Evolutionary conservation across 306 rosid genomes (phyloP).

Genomic region (Spatholobus suberectus): DNA sequence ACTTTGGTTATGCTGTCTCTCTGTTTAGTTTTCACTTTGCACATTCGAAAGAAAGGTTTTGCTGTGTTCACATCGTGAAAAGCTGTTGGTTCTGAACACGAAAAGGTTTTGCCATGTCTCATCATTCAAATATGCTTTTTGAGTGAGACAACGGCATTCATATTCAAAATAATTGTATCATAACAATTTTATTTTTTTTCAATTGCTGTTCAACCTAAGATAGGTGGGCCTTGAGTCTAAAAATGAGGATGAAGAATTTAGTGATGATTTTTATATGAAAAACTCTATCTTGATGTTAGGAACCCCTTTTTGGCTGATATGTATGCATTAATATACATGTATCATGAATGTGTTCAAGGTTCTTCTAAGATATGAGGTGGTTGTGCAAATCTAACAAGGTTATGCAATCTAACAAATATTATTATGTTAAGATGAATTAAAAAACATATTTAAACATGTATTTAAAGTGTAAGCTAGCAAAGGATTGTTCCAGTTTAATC

Average conservation of each 20-base stretch:
- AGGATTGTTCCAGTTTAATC: no score
- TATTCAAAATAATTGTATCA: not conserved
- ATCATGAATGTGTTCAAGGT: not conserved
- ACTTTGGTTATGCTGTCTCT: not conserved
- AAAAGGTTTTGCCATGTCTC: not conserved
- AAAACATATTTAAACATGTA: no score
- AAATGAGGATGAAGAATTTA: not conserved
- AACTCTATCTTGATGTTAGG: not conserved
- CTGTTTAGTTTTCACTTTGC: not conserved
- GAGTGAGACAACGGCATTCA: not conserved
- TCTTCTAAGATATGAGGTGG: not conserved
- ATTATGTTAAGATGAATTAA: no score
- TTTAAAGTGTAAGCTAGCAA: no score
- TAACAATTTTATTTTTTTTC: not conserved
- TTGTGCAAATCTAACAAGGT: not conserved
- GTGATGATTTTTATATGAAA: not conserved
- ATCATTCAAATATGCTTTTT: not conserved
- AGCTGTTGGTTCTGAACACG: not conserved
- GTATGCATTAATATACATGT: not conserved
- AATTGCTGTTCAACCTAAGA: not conserved
- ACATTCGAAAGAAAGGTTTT: not conserved
- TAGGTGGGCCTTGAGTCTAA: not conserved
- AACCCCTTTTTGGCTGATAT: not conserved
- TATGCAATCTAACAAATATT: not conserved
- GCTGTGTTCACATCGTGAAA: not conserved